Base-by-base conservation (phyloP, 2,329 filamentous ascomycete species). In the Diplodia scrobiculata region DNA sequence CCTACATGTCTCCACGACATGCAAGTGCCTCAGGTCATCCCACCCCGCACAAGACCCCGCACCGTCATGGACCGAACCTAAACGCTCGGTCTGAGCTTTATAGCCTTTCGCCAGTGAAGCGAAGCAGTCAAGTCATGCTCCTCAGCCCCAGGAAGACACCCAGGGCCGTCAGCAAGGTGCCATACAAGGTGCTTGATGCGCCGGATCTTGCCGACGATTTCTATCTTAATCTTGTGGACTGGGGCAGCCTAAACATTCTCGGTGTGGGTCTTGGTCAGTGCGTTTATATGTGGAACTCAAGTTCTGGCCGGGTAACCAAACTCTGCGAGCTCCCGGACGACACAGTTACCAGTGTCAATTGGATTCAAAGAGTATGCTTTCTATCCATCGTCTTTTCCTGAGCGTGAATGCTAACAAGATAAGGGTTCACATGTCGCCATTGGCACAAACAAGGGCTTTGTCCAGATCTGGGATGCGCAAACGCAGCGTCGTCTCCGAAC, bases 231-330 rank as follows among this genome's bases (percentile, higher is more conserved):
- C 82, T 99, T 29, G 94, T 99, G 2, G 95, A 99, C 74, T 99
- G 95, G 95, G 95, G 95, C 51, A 96, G 91, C 72, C 92, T 91
- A 71, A 97, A 98, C 76, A 90, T 97, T 9, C 84, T 99, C 11
- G 95, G 94, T 6, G 95, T 99, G 51, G 95, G 95, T 0, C 81
- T 99, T 29, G 93, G 93, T 19, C 91, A 90, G 19, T 96, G 91
- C 71, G 95, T 99, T 5, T 99, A 98, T 75, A 95, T 98, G 87
- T 99, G 95, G 95, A 97, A 97, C 76, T 95, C 93, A 4, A 88
- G 92, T 71, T 90, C 90, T 7, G 95, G 94, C 69, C 87, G 91
- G 69, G 95, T 99, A 2, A 96, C 92, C 68, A 97, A 96, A 78
- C 84, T 99, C 10, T 98, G 95, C 78, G 94, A 96, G 53, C 82